Evolutionary conservation across 257 asterid species (phyloP), one percentile per base, ranked within the genome.

Genomic region (Haberlea rhodopensis): DNA sequence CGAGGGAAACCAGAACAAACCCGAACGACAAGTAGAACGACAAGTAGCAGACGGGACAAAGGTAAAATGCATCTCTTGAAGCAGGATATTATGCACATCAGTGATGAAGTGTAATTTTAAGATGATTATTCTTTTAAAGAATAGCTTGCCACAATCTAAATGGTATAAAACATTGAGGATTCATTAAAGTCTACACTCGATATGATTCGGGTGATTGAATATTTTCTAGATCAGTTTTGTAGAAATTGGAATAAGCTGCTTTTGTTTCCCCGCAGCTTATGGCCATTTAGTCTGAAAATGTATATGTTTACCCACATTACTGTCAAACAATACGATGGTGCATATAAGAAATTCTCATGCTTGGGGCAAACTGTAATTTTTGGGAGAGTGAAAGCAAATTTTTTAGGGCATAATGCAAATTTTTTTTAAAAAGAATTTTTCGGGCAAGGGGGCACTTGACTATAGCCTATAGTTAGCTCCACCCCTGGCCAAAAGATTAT

Each of bases 1-100:
- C 79, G 83, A 65, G 99, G 95, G 45, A 79, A 81, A 52, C 90
- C 90, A 0, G 94, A 74, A 34, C 79, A 83, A 68, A 60, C 54
- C 67, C 75, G 74, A 63, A 73, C 26, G 5, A n/a, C n/a, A n/a
- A n/a, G n/a, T n/a, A n/a, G n/a, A n/a, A n/a, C n/a, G n/a, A 80
- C 24, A 3, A 80, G 57, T 23, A 61, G 59, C 24, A 79, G 66
- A 65, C 81, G 87, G 19, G 94, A 82, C 66, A 82, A 76, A 72
- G 99, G 97, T 28, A 92, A 89, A 76, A 85, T 84, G 95, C 81
- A 82, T 43, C 70, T 92, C 49, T 66, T 73, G 2, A 86, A 87
- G 65, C 86, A 80, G 59, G 97, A 89, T 67, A 81, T 92, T 52
- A 21, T 76, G 68, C 73, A 66, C 76, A 72, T 91, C 53, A 64